Evolutionary conservation across 163 green algal species (phyloP), one percentile per base, ranked within the genome.

Genomic region (Volvox carteri): DNA sequence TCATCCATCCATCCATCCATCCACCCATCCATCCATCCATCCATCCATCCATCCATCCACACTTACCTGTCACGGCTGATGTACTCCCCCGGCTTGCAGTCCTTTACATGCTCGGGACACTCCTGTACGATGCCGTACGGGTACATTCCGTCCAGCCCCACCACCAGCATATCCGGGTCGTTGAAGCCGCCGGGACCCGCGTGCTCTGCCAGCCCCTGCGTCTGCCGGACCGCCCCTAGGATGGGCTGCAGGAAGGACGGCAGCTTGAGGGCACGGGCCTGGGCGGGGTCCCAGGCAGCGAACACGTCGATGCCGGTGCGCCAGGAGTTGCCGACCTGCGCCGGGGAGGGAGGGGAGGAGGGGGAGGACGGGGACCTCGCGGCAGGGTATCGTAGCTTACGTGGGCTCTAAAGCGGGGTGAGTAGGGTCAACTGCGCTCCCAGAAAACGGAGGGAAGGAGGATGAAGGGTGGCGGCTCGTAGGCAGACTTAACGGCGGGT

Each of bases 81-180:
- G 86, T 94, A 95, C 52, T 86, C 37, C 42, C 92, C 92, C 0
- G 92, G 91, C 78, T 91, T 91, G 89, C 92, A 95, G 70, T 84
- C 92, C 1, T 30, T 8, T 6, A 95, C 76, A 42, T 93, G 88
- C 79, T 90, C 58, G 14, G 91, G 93, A 85, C 93, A 94, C 25
- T 92, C 76, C 76, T 90, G 85, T 48, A 92, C 90, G 67, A 90
- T 89, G 60, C 91, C 93, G 78, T 93, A 94, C 21, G 91, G 93
- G 68, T 91, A 92, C 93, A 95, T 95, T 39, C 93, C 93, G 18
- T 94, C 91, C 52, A 94, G 86, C n/a, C 92, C 79, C 50, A 96
- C 95, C 89, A 97, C 94, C 42, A 98, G 95, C 94, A 98, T 98
- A 92, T 98, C 96, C 1, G 94, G 94, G 90, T 98, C 96, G 89